Conservation (phyloP, 768 basidiomycete genomes). For the Filobasidium floriforme region DNA sequence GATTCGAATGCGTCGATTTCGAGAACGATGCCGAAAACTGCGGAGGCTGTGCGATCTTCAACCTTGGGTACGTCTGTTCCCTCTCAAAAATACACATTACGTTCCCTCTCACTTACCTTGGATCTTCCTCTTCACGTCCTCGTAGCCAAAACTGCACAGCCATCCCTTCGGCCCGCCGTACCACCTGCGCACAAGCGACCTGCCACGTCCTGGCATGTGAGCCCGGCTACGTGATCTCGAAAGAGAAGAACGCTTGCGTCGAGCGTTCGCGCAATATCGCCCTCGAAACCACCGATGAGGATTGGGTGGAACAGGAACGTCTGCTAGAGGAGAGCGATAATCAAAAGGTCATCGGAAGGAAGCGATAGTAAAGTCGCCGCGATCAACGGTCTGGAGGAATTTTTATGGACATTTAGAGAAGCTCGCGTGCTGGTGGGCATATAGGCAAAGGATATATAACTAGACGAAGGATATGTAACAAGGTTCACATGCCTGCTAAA, state of each 20-base stretch:
- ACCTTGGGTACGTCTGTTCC: slow-evolving; percentile 36
- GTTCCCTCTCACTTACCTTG: not conserved
- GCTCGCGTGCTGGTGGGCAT: no score
- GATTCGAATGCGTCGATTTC: slow-evolving; percentile 46
- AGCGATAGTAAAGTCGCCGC: not conserved
- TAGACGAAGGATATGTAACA: no score
- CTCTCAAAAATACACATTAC: not conserved
- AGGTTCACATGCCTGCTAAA: no score
- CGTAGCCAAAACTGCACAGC: slow-evolving; percentile 40
- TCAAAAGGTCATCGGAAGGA: not conserved
- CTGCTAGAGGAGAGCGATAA: slow-evolving; percentile 5
- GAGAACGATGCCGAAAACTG: slow-evolving; percentile 43
- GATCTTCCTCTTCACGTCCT: not conserved
- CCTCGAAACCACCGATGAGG: not conserved
- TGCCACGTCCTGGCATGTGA: slow-evolving; percentile 41
- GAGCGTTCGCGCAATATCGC: slow-evolving; percentile 14
- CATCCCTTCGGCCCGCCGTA: slow-evolving; percentile 35
- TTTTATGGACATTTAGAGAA: no score
- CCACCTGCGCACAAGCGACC: slow-evolving; percentile 36
- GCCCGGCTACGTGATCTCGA: slow-evolving; percentile 39
- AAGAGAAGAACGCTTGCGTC: slow-evolving; percentile 35
- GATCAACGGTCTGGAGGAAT: no score
- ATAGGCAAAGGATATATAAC: no score
- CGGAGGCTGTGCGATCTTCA: slow-evolving; percentile 44
- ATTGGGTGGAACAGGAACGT: not conserved